Evolutionary conservation across 1,284 basidiomycete species (phyloP).

Genomic region (Xanthoconium separans): DNA sequence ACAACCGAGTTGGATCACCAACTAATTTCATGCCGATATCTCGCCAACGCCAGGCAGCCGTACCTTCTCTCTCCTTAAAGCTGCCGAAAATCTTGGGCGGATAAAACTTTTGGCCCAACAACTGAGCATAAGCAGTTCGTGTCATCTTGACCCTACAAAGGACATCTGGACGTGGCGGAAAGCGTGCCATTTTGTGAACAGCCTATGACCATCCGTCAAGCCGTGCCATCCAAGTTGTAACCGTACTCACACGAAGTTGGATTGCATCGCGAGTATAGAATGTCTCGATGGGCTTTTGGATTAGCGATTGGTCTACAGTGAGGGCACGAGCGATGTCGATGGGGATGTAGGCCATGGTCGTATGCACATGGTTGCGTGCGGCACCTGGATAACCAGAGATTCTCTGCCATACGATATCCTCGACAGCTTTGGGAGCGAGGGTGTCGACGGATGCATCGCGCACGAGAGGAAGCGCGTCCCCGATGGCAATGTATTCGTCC

Average conservation of each 20-base stretch:
- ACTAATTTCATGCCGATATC: slow-evolving; percentile 92
- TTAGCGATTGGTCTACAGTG: slow-evolving; percentile 59
- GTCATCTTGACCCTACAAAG: slow-evolving; percentile 74
- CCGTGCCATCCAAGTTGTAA: background rate
- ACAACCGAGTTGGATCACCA: background rate
- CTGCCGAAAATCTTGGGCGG: slow-evolving; percentile 87
- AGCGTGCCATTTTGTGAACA: slow-evolving; percentile 84
- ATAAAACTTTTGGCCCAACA: slow-evolving; percentile 88
- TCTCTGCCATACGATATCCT: slow-evolving; percentile 64
- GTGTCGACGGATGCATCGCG: slow-evolving; percentile 55
- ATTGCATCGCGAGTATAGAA: slow-evolving; percentile 93
- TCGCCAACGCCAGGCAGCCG: slow-evolving; percentile 67
- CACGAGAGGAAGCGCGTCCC: slow-evolving; percentile 69
- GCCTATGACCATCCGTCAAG: slow-evolving; percentile 44
- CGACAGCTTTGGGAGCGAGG: slow-evolving; percentile 56
- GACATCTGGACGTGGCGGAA: slow-evolving; percentile 69
- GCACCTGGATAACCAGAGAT: slow-evolving; percentile 75
- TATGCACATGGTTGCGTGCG: slow-evolving; percentile 73
- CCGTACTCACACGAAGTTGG: slow-evolving; percentile 72
- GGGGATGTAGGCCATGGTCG: slow-evolving; percentile 80
- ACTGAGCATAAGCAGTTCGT: slow-evolving; percentile 88
- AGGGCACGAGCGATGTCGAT: slow-evolving; percentile 76
- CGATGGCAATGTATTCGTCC: slow-evolving; percentile 54
- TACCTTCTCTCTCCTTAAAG: slow-evolving; percentile 65
- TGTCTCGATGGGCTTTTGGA: slow-evolving; percentile 84